These are phyloP conservation scores for Oleoguttula mirabilis DNA, from an alignment of 495 filamentous ascomycete genomes.

Conservation along the genomic window DNA sequence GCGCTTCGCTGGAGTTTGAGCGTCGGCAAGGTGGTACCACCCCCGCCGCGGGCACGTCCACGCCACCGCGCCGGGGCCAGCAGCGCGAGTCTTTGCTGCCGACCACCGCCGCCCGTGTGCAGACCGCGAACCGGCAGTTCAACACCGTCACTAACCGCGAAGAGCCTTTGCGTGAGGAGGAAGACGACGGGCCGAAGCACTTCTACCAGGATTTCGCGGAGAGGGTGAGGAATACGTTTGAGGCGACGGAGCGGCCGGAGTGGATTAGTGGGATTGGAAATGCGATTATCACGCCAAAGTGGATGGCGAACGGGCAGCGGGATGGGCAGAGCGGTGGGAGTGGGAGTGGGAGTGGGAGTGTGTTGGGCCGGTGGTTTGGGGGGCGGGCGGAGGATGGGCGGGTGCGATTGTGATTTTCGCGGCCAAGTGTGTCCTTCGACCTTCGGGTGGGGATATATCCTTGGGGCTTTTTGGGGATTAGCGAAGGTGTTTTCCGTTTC, in stretches of 20 bases:
- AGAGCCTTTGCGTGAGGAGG: conserved; percentile 39
- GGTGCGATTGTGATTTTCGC: conserved; percentile 29
- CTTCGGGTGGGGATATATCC: no score
- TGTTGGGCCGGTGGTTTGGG: conserved; percentile 43
- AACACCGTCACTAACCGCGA: conserved; percentile 18
- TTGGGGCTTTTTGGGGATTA: no score
- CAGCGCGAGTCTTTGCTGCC: no score
- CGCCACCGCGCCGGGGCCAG: not conserved
- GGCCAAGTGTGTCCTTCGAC: no score
- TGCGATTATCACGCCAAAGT: conserved; percentile 61
- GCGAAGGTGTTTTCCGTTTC: no score
- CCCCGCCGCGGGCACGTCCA: conserved; percentile 9
- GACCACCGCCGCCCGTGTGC: conserved; percentile 1
- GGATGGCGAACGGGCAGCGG: conserved; percentile 75
- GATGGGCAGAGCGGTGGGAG: conserved; percentile 33
- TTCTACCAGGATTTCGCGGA: conserved; percentile 77
- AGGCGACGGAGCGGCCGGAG: conserved; percentile 65
- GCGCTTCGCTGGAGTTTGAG: conserved; percentile 22
- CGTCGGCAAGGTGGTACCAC: conserved; percentile 14
- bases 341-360: conserved; percentile 30
- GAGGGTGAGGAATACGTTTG: conserved; percentile 80
- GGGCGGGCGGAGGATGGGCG: conserved; percentile 41
- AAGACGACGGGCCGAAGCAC: conserved; percentile 46
- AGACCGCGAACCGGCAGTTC: conserved; percentile 16
- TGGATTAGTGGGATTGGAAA: conserved; percentile 60